Percentiles rank a stretch among this genome's conserved stretches.
These are phyloP conservation scores for Aspergillus terreus DNA, from an alignment of 2,329 filamentous ascomycete genomes.

Conservation along the genomic window DNA sequence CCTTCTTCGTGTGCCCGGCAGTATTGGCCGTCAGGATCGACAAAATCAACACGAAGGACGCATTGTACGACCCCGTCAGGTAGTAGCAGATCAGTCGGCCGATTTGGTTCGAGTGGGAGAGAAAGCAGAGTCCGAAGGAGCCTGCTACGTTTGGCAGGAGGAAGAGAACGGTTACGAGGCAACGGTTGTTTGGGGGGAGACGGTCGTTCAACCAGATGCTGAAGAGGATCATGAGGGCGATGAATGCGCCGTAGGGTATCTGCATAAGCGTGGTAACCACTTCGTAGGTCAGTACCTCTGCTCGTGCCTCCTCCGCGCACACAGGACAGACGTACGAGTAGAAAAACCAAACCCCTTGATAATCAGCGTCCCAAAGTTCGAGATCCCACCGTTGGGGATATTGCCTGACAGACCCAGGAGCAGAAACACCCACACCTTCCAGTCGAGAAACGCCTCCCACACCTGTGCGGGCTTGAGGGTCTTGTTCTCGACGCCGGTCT, in stretches of 20 bases:
- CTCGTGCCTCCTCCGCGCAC: conserved; percentile 23
- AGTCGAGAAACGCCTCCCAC: conserved; percentile 53
- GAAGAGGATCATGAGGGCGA: conserved; percentile 22
- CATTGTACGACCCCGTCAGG: conserved; percentile 26
- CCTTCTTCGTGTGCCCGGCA: conserved; percentile 5
- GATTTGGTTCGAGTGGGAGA: conserved; percentile 11
- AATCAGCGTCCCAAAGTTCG: conserved; percentile 49
- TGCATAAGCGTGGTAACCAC: conserved; percentile 34
- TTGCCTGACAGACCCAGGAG: conserved; percentile 48
- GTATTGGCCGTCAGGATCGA: conserved; percentile 25
- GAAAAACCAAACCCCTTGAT: conserved; percentile 54
- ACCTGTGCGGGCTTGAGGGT: conserved; percentile 49
- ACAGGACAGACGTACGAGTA: not conserved
- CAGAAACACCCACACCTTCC: conserved; percentile 60
- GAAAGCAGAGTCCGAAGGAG: conserved; percentile 15
- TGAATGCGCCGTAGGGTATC: conserved; percentile 35
- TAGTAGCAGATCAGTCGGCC: conserved; percentile 23
- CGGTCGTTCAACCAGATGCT: conserved; percentile 18
- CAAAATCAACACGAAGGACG: conserved; percentile 26
- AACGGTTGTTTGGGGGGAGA: conserved; percentile 19
- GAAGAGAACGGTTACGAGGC: conserved; percentile 17
- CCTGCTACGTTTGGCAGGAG: conserved; percentile 21
- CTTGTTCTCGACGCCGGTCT: conserved; percentile 13
- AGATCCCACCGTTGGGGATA: conserved; percentile 57
- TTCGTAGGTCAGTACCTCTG: not conserved